Conservation (phyloP, 2,329 filamentous ascomycete species). For the Cryphonectria carpinicola region DNA sequence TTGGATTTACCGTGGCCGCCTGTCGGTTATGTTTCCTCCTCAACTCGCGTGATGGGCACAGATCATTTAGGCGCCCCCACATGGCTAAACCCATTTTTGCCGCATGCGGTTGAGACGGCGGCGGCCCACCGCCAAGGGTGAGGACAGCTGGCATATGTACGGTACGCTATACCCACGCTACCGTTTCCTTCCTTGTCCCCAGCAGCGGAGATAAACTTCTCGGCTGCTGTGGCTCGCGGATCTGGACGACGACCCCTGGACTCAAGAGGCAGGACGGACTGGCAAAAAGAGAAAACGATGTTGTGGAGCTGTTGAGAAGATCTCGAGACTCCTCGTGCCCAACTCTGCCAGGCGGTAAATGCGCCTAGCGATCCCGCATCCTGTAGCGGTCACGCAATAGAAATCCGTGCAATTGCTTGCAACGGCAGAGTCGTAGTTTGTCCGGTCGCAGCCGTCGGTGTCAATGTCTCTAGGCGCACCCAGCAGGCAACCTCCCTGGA, state of each 20-base stretch:
- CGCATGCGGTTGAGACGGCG: slow-evolving; percentile 17
- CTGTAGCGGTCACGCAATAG: not conserved
- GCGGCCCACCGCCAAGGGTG: slow-evolving; percentile 2
- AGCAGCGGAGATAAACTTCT: slow-evolving; percentile 24
- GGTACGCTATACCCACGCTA: slow-evolving; percentile 10
- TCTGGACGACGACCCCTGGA: slow-evolving; percentile 28
- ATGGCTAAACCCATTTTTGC: slow-evolving; percentile 10
- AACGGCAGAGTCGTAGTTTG: slow-evolving; percentile 7
- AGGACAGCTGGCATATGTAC: slow-evolving; percentile 22
- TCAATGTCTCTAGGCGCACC: not conserved
- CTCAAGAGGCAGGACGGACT: slow-evolving; percentile 23
- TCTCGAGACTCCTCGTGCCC: slow-evolving; percentile 25
- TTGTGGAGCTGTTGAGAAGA: slow-evolving; percentile 20
- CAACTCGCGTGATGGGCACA: slow-evolving; percentile 8
- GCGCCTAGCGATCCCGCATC: slow-evolving; percentile 26
- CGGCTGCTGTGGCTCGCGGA: slow-evolving; percentile 25
- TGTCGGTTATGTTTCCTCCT: slow-evolving; percentile 12
- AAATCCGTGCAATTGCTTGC: slow-evolving; percentile 1
- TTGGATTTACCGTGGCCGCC: not conserved
- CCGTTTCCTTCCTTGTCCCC: slow-evolving; percentile 10
- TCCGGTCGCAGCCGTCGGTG: not conserved
- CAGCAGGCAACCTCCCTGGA: not conserved
- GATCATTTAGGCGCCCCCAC: slow-evolving; percentile 1
- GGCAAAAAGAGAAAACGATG: slow-evolving; percentile 1
- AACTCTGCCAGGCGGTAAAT: slow-evolving; percentile 24